These are phyloP conservation scores for Calcarisporium arbuscula DNA, from an alignment of 2,329 filamentous ascomycete species.

Conservation along the genomic window DNA sequence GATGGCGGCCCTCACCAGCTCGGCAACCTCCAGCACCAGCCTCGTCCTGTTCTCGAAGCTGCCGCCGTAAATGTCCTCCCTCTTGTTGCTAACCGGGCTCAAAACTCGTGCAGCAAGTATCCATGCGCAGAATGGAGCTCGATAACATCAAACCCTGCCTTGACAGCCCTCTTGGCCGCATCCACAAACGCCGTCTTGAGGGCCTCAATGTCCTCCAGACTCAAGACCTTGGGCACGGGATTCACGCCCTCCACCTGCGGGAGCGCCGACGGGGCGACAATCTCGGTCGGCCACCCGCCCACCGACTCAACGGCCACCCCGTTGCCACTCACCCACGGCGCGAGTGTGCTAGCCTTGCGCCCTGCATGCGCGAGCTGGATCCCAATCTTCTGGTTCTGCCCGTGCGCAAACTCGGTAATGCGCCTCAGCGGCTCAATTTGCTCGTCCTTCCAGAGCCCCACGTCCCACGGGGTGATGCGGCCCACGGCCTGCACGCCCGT, in stretches of 20 bases:
- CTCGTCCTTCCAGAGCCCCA: conserved; percentile 63
- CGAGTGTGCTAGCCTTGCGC: conserved; percentile 49
- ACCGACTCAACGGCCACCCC: conserved; percentile 28
- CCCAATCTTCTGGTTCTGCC: conserved; percentile 56
- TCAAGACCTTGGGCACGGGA: conserved; percentile 58
- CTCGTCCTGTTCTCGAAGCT: conserved; percentile 66
- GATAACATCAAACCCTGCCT: conserved; percentile 60
- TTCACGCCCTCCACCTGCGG: conserved; percentile 50
- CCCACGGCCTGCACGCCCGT: conserved; percentile 59
- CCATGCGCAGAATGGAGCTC: conserved; percentile 73
- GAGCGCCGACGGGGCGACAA: conserved; percentile 36
- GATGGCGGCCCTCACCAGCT: conserved; percentile 55
- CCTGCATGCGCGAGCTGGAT: conserved; percentile 75
- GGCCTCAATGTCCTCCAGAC: conserved; percentile 53
- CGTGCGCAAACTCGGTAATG: conserved; percentile 55
- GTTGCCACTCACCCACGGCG: conserved; percentile 59
- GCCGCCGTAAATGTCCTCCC: conserved; percentile 63
- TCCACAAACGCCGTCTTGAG: conserved; percentile 56
- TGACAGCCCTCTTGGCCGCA: conserved; percentile 48
- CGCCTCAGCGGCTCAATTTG: conserved; percentile 55
- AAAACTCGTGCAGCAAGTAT: conserved; percentile 64
- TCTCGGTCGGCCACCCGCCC: conserved; percentile 44
- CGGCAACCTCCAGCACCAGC: conserved; percentile 60
- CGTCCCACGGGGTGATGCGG: conserved; percentile 66
- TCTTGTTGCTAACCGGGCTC: conserved; percentile 64